phyloP scores from a whole-genome alignment of 2,329 filamentous ascomycete species.

The Aspergillus aculeatus region DNA sequence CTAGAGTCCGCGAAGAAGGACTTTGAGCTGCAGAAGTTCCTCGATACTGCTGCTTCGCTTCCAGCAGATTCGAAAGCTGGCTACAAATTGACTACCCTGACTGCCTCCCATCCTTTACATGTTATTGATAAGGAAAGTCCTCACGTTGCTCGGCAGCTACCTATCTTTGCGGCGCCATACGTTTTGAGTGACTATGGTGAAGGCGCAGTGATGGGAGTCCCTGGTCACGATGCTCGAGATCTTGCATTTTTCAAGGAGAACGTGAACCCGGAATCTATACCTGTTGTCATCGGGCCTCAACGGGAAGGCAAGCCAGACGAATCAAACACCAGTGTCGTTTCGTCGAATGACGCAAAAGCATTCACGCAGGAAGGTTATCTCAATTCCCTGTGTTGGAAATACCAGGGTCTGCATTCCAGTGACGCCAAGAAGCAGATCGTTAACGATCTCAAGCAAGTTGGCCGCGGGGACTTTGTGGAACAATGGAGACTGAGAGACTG shows the following conservation, averaged over 20 bases:
- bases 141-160: conserved; percentile 51
- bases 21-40: conserved; percentile 63
- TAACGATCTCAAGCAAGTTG: conserved; percentile 47
- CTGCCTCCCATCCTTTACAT: conserved; percentile 64
- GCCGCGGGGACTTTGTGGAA: conserved; percentile 62
- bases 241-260: conserved; percentile 78
- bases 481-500: conserved; percentile 84
- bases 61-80: conserved; percentile 60
- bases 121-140: conserved; percentile 54
- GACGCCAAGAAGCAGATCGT: conserved; percentile 64
- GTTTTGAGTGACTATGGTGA: conserved; percentile 83
- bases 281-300: conserved; percentile 57
- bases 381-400: conserved; percentile 64
- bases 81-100: conserved; percentile 62
- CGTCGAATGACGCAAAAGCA: conserved; percentile 50
- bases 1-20: conserved; percentile 59
- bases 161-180: conserved; percentile 80
- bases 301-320: conserved; percentile 32
- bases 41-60: conserved; percentile 58
- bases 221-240: conserved; percentile 77
- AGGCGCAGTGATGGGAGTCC: conserved; percentile 89
- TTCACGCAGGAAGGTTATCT: conserved; percentile 67
- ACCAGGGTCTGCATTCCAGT: conserved; percentile 61
- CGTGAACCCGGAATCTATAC: conserved; percentile 58
- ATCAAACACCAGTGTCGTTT: conserved; percentile 18